Conservation (phyloP, 192 early-diverging fungal species). For the Gonapodya prolifera region DNA sequence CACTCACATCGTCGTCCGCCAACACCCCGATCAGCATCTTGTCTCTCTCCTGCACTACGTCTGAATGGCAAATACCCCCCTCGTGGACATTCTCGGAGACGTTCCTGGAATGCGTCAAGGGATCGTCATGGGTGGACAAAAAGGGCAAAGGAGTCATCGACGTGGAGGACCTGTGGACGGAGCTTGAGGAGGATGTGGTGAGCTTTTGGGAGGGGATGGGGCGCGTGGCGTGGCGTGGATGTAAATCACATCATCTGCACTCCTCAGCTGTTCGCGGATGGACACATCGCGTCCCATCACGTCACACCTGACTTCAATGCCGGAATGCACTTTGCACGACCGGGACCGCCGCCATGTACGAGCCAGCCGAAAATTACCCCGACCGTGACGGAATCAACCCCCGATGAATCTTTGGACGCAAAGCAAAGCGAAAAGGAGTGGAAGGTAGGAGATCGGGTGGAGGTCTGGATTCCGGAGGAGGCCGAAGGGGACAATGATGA, state of each 20-base stretch:
- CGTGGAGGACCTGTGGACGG: neutral
- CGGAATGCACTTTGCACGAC: neutral
- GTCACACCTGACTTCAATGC: neutral
- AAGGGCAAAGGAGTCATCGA: neutral
- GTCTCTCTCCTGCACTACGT: neutral
- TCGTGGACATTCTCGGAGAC: neutral
- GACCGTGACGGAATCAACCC: no score
- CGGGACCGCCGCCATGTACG: neutral
- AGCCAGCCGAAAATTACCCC: no score
- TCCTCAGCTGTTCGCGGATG: neutral
- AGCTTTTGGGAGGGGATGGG: neutral
- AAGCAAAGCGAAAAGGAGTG: neutral
- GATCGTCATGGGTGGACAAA: neutral
- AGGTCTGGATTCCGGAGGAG: neutral
- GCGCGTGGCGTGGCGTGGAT: neutral
- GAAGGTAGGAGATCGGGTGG: neutral
- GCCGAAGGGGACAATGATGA: neutral
- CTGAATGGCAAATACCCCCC: neutral
- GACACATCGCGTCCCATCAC: neutral
- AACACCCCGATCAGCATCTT: neutral
- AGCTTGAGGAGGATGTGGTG: neutral
- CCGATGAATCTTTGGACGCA: neutral
- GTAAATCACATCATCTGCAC: neutral
- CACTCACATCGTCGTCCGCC: neutral
- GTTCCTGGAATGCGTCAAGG: neutral